A percentile compares a stretch with the other conserved stretches of the same genome.
Conservation (phyloP, 768 basidiomycete genomes). For the Tephrocybe sp. region DNA sequence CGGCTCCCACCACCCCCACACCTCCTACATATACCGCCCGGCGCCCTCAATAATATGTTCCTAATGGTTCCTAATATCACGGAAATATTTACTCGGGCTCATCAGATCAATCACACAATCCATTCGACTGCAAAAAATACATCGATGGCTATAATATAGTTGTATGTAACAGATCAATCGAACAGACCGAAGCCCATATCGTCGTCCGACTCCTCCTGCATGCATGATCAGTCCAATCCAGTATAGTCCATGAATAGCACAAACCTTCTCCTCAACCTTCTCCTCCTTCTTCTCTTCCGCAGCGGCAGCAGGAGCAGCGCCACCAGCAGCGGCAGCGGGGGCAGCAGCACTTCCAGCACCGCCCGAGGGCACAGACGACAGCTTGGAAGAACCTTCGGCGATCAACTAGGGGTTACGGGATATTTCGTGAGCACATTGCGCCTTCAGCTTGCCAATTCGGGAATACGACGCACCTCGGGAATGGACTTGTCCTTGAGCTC, state of each 20-base stretch:
- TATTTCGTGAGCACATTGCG: constrained; percentile 6
- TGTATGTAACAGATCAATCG: constrained; percentile 55
- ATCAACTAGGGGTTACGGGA: constrained; percentile 64
- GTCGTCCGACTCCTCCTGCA: constrained; percentile 91
- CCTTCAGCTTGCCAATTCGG: constrained; percentile 12
- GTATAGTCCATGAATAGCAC: constrained; percentile 22
- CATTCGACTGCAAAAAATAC: neutral
- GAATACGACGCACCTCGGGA: constrained; percentile 66
- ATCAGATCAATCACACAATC: neutral
- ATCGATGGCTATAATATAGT: constrained; percentile 12
- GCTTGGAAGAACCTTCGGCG: constrained; percentile 88
- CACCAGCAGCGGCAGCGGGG: constrained; percentile 49
- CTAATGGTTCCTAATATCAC: neutral
- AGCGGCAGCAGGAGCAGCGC: constrained; percentile 59
- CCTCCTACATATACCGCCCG: neutral
- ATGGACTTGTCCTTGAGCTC: constrained; percentile 92
- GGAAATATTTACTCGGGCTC: constrained; percentile 1
- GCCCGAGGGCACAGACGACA: constrained; percentile 96
- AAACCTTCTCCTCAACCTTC: constrained; percentile 87
- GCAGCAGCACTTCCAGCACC: constrained; percentile 70
- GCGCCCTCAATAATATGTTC: neutral
- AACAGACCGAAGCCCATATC: constrained; percentile 99
- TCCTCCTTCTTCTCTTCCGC: constrained; percentile 79
- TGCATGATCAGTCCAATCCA: neutral
- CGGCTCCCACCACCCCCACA: constrained; percentile 16